Base-by-base conservation (phyloP, 2,329 filamentous ascomycete genomes). In the Leptographium procerum region DNA sequence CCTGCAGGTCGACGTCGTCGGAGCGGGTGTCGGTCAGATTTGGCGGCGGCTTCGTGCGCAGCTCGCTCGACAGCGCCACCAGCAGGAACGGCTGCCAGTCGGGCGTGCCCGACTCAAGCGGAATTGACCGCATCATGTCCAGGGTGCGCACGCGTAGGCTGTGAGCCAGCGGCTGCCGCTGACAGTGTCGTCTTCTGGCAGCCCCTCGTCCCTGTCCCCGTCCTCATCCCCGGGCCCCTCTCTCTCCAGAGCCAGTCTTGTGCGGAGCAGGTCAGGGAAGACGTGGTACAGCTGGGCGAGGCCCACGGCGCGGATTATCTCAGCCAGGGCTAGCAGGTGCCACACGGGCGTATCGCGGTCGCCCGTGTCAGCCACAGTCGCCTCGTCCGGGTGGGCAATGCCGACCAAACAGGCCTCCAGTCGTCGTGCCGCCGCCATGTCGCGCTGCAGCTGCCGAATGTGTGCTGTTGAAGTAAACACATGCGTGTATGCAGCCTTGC, bases 251-350 rank as follows among this genome's bases (percentile, higher is more conserved):
- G 68, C 57, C 64, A 79, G 64, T 53, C 77, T 73, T 40, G 70
- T 71, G 19, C 70, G 70, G 0, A 79, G 69, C 40, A 79, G 69
- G 29, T 77, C 74, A 3, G 79, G 79, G 59, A 81, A 81, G 36
- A 76, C 74, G 24, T 76, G 75, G 64, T 82, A 82, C n/a, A 82
- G 65, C 61, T 82, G 78, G 47, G 82, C 67, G 4, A 82, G 70
- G 1, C 77, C 79, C 3, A 76, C 72, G 56, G 74, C 77, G 43
- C 79, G 75, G 60, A 80, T 80, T 1, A 77, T 74, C 62, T 81
- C 76, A 2, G 78, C 79, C 61, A 80, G 73, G 7, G 74, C 72
- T 36, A 81, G 70, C 43, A 82, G 74, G 63, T 82, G 77, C 67
- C 73, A 72, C 56, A 78, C 75, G 3, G 77, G 73, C 0, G 79